phyloP scores from a whole-genome alignment of 2,329 filamentous ascomycete species.

The Graphilbum sp. region DNA sequence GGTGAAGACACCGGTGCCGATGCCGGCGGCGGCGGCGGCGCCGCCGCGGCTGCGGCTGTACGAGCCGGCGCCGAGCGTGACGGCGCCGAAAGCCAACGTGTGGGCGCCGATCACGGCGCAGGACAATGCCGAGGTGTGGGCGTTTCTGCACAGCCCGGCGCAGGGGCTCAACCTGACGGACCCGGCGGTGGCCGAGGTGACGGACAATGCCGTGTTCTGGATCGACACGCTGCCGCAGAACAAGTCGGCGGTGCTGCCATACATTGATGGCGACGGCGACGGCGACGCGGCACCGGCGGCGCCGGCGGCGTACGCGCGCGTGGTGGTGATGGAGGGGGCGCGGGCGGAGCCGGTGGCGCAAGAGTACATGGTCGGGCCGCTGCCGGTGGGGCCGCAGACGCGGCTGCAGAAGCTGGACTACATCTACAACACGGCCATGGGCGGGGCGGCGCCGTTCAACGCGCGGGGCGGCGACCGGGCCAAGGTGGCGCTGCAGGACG shows the following conservation, averaged over 20 bases:
- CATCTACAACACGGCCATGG: conserved; percentile 24
- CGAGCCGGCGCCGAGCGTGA: neutral
- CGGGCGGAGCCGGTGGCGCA: conserved; percentile 23
- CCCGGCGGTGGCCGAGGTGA: conserved; percentile 18
- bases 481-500: neutral
- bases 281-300: neutral
- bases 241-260: conserved; percentile 28
- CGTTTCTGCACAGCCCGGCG: conserved; percentile 22
- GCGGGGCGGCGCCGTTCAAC: conserved; percentile 19
- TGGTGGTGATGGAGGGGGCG: conserved; percentile 23
- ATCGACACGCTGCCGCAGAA: conserved; percentile 31
- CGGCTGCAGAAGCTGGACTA: conserved; percentile 22
- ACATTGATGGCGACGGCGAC: conserved; percentile 21
- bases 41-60: neutral
- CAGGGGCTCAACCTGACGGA: conserved; percentile 27
- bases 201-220: conserved; percentile 29
- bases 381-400: conserved; percentile 22
- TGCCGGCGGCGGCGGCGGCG: neutral
- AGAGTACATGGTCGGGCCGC: conserved; percentile 32
- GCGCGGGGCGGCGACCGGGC: conserved; percentile 11
- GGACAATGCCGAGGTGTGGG: conserved; percentile 26
- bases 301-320: conserved; percentile 27
- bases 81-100: conserved; percentile 22
- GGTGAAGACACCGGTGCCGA: neutral
- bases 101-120: conserved; percentile 24